Conservation (phyloP, 352 stramenopile genomes). For the Pythium graminicola region DNA sequence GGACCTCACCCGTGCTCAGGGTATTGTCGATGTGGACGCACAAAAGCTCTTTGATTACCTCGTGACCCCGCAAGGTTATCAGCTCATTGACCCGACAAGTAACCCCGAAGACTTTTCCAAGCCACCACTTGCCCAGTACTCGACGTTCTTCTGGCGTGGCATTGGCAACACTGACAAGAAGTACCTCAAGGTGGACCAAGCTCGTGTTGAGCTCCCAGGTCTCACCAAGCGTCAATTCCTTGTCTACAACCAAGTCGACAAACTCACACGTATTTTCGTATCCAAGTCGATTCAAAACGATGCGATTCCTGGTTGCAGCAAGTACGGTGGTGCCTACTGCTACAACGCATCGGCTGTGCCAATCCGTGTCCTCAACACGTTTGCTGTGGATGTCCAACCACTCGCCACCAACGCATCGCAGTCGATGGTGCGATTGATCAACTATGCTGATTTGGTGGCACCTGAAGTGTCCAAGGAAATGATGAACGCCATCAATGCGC, state of each 20-base stretch:
- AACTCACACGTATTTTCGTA: conserved; percentile 20
- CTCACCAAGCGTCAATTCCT: conserved; percentile 19
- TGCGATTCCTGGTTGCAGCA: conserved; percentile 12
- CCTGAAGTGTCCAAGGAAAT: conserved; percentile 7
- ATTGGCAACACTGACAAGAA: conserved; percentile 23
- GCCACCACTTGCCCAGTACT: conserved; percentile 23
- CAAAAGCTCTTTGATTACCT: conserved; percentile 33
- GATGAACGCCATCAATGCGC: conserved; percentile 19
- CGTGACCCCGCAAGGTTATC: conserved; percentile 26
- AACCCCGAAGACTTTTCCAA: conserved; percentile 29
- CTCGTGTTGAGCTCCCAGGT: conserved; percentile 15
- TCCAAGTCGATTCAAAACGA: conserved; percentile 21
- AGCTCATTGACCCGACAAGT: conserved; percentile 31
- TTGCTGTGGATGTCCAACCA: conserved; percentile 16
- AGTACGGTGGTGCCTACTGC: conserved; percentile 14
- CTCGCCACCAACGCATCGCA: conserved; percentile 12
- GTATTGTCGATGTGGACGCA: conserved; percentile 21
- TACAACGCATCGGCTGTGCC: conserved; percentile 11
- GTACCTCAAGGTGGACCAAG: conserved; percentile 23
- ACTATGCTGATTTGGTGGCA: conserved; percentile 18
- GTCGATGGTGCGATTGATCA: conserved; percentile 21
- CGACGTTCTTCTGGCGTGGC: conserved; percentile 22
- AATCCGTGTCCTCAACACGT: conserved; percentile 18
- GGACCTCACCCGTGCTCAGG: conserved; percentile 23
- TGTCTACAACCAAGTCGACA: conserved; percentile 26